phyloP scores from a whole-genome alignment of 2,329 filamentous ascomycete genomes.

The Aspergillus novoparasiticus region DNA sequence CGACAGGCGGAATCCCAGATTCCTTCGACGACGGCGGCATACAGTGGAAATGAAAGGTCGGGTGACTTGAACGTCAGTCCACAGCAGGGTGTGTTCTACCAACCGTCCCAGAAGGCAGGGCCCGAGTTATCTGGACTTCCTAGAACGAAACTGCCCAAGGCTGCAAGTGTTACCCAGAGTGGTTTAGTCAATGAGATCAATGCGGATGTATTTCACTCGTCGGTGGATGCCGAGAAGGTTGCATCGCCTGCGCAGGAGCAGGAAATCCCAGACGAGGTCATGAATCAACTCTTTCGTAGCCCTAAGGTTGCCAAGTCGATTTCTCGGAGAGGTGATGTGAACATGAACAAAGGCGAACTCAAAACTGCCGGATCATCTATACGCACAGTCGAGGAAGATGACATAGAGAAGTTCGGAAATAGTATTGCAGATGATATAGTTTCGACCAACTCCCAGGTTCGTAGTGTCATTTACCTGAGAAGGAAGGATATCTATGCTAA shows the following conservation, averaged over 20 bases:
- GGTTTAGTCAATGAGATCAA: slow-evolving; percentile 52
- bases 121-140: slow-evolving; percentile 57
- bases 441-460: slow-evolving; percentile 12
- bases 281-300: slow-evolving; percentile 65
- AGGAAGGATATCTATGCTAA: slow-evolving; percentile 8
- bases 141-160: slow-evolving; percentile 57
- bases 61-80: slow-evolving; percentile 47
- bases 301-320: slow-evolving; percentile 60
- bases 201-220: slow-evolving; percentile 57
- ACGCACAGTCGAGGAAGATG: slow-evolving; percentile 29
- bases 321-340: slow-evolving; percentile 44
- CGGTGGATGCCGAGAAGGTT: slow-evolving; percentile 23
- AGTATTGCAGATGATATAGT: slow-evolving; percentile 18
- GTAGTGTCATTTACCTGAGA: slow-evolving; percentile 2
- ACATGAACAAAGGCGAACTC: slow-evolving; percentile 2
- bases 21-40: slow-evolving; percentile 53
- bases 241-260: slow-evolving; percentile 33
- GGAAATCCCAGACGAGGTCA: slow-evolving; percentile 59
- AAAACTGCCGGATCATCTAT: not conserved
- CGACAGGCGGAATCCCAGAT: slow-evolving; percentile 55
- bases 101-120: slow-evolving; percentile 50
- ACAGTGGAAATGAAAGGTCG: slow-evolving; percentile 32
- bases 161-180: slow-evolving; percentile 50
- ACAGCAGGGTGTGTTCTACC: slow-evolving; percentile 62
- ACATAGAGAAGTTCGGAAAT: slow-evolving; percentile 40